Percentiles rank a stretch among this genome's conserved stretches.
Evolutionary conservation across 176 grass and related monocot genomes (phyloP).

Genomic region (Oryza rufipogon): DNA sequence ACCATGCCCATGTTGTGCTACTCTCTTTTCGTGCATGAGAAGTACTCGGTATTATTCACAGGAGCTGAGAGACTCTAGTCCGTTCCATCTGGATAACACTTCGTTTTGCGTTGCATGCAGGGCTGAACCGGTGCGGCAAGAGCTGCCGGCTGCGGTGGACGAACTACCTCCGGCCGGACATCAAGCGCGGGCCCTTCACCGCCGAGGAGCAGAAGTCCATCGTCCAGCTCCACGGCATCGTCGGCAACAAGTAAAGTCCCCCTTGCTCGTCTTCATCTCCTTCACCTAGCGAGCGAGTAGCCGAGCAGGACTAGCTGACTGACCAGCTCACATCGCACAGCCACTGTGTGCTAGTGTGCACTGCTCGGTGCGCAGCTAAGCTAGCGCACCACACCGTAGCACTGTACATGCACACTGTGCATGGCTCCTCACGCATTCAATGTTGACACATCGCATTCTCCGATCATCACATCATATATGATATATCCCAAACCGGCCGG

Average conservation of each 20-base stretch:
- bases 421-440: constrained; percentile 33
- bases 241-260: constrained; percentile 87
- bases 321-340: constrained; percentile 10
- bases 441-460: constrained; percentile 27
- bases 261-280: neutral
- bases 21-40: neutral
- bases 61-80: too few relatives aligned
- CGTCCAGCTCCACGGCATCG: constrained; percentile 96
- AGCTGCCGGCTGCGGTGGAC: constrained; percentile 98
- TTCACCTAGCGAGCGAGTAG: neutral
- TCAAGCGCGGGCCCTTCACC: constrained; percentile 92
- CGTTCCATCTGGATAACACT: neutral
- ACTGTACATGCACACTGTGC: constrained; percentile 39
- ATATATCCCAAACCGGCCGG: neutral
- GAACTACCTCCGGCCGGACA: constrained; percentile 94
- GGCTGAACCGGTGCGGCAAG: constrained; percentile 92
- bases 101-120: constrained; percentile 26
- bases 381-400: neutral
- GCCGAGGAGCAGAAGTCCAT: constrained; percentile 94
- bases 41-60: too few relatives aligned
- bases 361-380: neutral
- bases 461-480: constrained; percentile 7
- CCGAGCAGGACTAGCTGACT: neutral
- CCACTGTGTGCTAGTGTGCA: neutral
- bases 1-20: neutral